Evolutionary conservation across 768 basidiomycete genomes (phyloP), one percentile per base, ranked within the genome.

Genomic region (Rhodosporidiobolus odoratus): DNA sequence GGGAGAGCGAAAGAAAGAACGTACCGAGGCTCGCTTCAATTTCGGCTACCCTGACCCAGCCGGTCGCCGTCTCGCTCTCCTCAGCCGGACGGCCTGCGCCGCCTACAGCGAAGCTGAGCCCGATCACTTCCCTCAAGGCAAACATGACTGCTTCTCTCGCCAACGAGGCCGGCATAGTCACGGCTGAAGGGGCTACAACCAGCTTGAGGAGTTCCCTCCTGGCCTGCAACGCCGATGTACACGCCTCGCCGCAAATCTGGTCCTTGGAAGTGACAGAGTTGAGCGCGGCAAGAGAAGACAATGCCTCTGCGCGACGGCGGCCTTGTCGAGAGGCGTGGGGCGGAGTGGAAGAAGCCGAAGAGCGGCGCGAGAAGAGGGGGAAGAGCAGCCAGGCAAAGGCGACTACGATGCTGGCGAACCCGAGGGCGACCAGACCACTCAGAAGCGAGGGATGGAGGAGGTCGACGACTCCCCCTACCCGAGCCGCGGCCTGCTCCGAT

Each of bases 381-480:
- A 45, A 48, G 41, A 73, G 23, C 45, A 68, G 61, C 43, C 47
- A 73, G 27, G 61, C 30, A 48, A 71, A 15, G 17, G 61, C 48
- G 10, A 54, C 70, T 34, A 72, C 9, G 34, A 73, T 45, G 10
- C 60, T 57, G 1, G 69, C 68, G 25, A 70, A 23, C 1, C 71
- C 71, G 58, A 76, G 72, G 16, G 68, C 64, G 56, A 75, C 62
- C 38, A 76, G 65, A 1, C 76, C 75, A n/a, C 57, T 66, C 30
- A 75, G 52, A 35, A 76, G 40, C 1, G 69, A 60, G 4, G 75
- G 75, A 45, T 73, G 73, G 19, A 74, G 10, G 17, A 56, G 40
- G 32, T 69, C 65, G 43, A 69, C 30, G 58, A 62, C 17, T 30
- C 35, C 25, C 30, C 58, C 30, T 48, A 35, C 12, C 40, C 7